Evolutionary conservation across 495 filamentous ascomycete species (phyloP), one percentile per base, ranked within the genome.

Genomic region (Talaromyces thailandensis): DNA sequence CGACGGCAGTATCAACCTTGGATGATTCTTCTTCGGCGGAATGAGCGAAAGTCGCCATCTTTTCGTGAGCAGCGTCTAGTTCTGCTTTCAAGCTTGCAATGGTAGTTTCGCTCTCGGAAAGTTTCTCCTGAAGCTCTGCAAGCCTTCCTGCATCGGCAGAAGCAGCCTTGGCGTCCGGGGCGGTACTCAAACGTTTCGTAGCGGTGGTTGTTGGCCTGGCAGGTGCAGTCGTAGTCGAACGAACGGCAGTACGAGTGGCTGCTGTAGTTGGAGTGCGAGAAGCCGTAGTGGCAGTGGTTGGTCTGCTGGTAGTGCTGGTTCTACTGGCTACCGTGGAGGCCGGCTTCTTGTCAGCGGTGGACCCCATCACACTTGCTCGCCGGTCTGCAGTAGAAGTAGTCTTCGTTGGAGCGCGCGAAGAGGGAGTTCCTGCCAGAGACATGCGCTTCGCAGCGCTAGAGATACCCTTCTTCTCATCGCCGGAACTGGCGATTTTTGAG

Each of bases 361-460:
- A 70, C 12, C 70, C 67, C n/a, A 71, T 71, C 26, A 78, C 70
- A 64, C 73, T 81, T 26, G 78, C 72, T 60, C 76, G 67, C 14
- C 78, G 72, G 59, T 79, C 75, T 16, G 72, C 26, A 8, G 73
- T 71, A 29, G 73, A 74, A n/a, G 74, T 65, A 16, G 77, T 60
- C 66, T 73, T 78, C 32, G 71, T 64, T 1, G 76, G 74, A 2
- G 76, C 69, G 1, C 75, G 70, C 8, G 70, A 73, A 26, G 73
- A 68, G 11, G 61, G 51, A 7, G 60, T 63, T 11, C 76, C 74
- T 12, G 68, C 76, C 53, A 81, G 71, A 7, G 78, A 81, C 76
- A 79, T 78, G 35, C 78, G 73, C 66, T 81, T 81, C 45, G 78
- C 75, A 3, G 75, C 69, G n/a, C 73, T 66, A 21, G 73, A 75